Evolutionary conservation across 2,329 filamentous ascomycete species (phyloP).

Genomic region (Dactylellina haptotyla): DNA sequence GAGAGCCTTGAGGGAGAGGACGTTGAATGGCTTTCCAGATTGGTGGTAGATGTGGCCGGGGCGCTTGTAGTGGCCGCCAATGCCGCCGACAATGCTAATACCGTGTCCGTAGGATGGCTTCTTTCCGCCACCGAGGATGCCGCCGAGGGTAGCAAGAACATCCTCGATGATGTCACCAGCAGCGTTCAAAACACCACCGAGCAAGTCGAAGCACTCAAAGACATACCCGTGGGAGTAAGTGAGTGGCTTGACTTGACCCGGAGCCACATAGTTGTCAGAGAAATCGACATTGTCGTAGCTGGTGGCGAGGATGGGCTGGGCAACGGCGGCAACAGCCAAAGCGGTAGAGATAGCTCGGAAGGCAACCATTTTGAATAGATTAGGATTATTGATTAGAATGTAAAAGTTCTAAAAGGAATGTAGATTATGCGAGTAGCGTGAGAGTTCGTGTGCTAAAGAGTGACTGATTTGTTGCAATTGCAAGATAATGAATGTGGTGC

Average conservation of each 20-base stretch:
- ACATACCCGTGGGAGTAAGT: conserved; percentile 33
- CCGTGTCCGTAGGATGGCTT: conserved; percentile 32
- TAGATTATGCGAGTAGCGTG: conserved; percentile 1
- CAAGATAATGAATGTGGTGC: conserved; percentile 44
- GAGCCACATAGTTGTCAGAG: conserved; percentile 42
- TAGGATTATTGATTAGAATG: conserved; percentile 52
- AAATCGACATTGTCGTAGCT: conserved; percentile 27
- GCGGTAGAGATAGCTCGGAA: conserved; percentile 43
- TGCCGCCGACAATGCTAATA: conserved; percentile 34
- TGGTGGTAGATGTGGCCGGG: conserved; percentile 43
- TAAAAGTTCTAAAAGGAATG: conserved; percentile 33
- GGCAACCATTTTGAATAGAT: conserved; percentile 54
- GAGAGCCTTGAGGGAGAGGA: conserved; percentile 38
- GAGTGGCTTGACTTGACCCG: conserved; percentile 39
- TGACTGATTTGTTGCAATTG: conserved; percentile 29
- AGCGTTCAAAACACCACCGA: conserved; percentile 37
- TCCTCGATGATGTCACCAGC: conserved; percentile 39
- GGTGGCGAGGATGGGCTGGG: conserved; percentile 31
- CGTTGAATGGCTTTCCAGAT: conserved; percentile 33
- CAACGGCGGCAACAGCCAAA: conserved; percentile 31
- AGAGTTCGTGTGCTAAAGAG: conserved; percentile 36
- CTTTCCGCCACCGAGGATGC: conserved; percentile 10
- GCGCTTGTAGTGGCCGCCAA: conserved; percentile 14
- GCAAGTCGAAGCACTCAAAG: conserved; percentile 37
- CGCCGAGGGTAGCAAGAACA: conserved; percentile 26